Evolutionary conservation across 148 eudicot genomes (phyloP).

Genomic region (Heliamphora exappendiculata): DNA sequence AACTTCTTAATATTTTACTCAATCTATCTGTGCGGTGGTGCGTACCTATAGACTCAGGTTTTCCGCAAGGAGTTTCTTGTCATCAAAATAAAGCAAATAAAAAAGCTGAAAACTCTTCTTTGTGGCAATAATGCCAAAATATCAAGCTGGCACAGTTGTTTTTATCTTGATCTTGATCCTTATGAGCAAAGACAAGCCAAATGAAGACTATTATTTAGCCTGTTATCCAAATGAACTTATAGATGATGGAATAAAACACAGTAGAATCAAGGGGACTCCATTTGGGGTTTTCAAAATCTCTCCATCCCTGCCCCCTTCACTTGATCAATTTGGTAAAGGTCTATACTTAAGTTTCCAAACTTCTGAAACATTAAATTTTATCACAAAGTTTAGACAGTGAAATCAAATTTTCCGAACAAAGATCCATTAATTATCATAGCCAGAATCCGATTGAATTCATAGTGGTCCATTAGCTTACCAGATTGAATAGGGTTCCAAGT

Average conservation of each 20-base stretch:
- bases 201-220: neutral
- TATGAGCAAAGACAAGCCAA: neutral
- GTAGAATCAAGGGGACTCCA: neutral
- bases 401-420: neutral
- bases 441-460: neutral
- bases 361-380: too few species aligned
- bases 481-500: neutral
- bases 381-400: neutral
- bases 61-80: too few species aligned
- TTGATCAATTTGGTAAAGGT: too few species aligned
- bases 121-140: too few species aligned
- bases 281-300: neutral
- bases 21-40: too few species aligned
- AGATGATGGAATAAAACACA: neutral
- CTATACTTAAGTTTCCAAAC: too few species aligned
- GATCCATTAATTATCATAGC: neutral
- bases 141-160: too few species aligned
- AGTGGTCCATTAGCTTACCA: neutral
- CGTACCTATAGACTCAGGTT: too few species aligned
- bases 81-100: too few species aligned
- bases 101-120: too few species aligned
- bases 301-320: neutral
- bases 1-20: too few species aligned
- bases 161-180: too few species aligned
- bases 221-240: neutral